Conservation (phyloP, 306 rosid genomes). For the Inga oerstediana region DNA sequence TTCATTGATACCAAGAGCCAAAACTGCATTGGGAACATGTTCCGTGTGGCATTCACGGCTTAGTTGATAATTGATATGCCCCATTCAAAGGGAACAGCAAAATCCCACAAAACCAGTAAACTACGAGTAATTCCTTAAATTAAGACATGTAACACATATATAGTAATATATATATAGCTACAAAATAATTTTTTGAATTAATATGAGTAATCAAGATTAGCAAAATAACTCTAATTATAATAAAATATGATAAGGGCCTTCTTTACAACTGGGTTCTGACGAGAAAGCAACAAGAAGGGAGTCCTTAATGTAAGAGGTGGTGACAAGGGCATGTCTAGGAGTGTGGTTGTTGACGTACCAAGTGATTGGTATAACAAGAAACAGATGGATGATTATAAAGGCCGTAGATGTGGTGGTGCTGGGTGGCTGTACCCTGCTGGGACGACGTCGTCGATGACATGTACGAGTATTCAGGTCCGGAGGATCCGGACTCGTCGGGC, state of each 20-base stretch:
- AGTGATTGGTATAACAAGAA: constrained; percentile 40
- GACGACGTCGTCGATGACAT: constrained; percentile 49
- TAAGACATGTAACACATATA: constrained; percentile 19
- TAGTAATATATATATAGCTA: not conserved
- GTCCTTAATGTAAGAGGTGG: not conserved
- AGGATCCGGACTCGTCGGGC: constrained; percentile 56
- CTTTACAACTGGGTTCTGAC: constrained; percentile 27
- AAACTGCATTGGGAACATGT: constrained; percentile 28
- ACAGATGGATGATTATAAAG: constrained; percentile 28
- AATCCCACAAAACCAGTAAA: constrained; percentile 17
- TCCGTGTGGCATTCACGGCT: constrained; percentile 23
- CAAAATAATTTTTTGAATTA: constrained; percentile 1
- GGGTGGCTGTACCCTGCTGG: constrained; percentile 47
- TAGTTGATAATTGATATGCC: constrained; percentile 31
- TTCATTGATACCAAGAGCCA: constrained; percentile 26
- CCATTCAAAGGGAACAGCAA: constrained; percentile 43
- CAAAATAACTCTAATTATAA: constrained; percentile 2
- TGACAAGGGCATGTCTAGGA: constrained; percentile 18
- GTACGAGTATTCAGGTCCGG: constrained; percentile 49
- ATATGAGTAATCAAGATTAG: constrained; percentile 1
- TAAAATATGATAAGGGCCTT: constrained; percentile 16
- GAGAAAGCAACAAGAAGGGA: not conserved
- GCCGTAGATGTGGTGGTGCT: constrained; percentile 34
- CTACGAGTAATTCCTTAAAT: not conserved
- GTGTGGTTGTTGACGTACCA: constrained; percentile 61